Percentiles rank a stretch among this genome's conserved stretches.
Conservation (phyloP, 495 filamentous ascomycete genomes). For the Penicillium roqueforti region DNA sequence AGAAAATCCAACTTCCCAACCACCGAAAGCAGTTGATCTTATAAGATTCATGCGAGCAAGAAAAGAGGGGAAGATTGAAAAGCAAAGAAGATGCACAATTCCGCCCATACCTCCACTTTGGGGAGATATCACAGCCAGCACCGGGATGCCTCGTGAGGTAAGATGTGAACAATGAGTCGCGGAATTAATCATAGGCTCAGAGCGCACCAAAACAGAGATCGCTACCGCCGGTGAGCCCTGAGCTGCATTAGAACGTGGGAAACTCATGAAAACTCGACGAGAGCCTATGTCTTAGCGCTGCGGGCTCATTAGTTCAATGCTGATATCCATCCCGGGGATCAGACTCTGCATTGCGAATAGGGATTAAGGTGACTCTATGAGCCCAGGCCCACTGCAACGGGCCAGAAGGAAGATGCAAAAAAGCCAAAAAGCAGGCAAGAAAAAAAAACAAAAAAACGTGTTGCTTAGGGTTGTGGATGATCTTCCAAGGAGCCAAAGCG, state of each 20-base stretch:
- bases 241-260: conserved; percentile 32
- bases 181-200: conserved; percentile 39
- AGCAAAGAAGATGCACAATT: conserved; percentile 20
- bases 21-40: conserved; percentile 6
- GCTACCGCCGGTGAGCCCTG: conserved; percentile 35
- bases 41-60: conserved; percentile 4
- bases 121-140: conserved; percentile 29
- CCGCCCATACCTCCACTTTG: conserved; percentile 16
- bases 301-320: conserved; percentile 20
- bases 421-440: background rate
- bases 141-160: conserved; percentile 40
- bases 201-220: conserved; percentile 27
- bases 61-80: conserved; percentile 10
- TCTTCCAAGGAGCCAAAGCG: conserved; percentile 6
- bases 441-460: background rate
- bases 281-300: conserved; percentile 44
- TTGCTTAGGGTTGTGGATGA: conserved; percentile 1
- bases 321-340: conserved; percentile 27
- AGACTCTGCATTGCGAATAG: conserved; percentile 26
- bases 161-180: conserved; percentile 25
- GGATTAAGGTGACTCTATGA: conserved; percentile 6
- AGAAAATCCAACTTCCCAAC: conserved; percentile 1
- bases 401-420: background rate
- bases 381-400: conserved; percentile 1
- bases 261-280: conserved; percentile 32